These are phyloP conservation scores for Solanum hybrid DNA, from an alignment of 305 asterid genomes.

Conservation along the genomic window DNA sequence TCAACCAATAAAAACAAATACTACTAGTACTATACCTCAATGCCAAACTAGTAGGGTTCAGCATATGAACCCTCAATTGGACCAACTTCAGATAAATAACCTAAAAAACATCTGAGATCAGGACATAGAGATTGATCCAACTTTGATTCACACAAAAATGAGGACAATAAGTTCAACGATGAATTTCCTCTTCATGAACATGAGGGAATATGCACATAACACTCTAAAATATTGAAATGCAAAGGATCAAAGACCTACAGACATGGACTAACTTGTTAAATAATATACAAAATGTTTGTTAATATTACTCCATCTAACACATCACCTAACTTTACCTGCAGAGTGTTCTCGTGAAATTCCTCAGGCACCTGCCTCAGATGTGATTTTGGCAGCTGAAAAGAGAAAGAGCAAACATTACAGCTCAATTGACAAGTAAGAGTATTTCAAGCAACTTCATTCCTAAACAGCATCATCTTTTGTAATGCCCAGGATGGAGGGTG, in stretches of 20 bases:
- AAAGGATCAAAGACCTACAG: neutral
- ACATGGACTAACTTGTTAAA: neutral
- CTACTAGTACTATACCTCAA: neutral
- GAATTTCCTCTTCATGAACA: neutral
- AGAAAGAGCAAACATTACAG: neutral
- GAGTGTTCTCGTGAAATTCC: conserved; percentile 50
- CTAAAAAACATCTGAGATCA: neutral
- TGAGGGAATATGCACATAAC: neutral
- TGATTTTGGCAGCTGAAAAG: conserved; percentile 62
- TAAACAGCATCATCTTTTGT: neutral
- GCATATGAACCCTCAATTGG: neutral
- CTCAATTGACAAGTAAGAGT: neutral
- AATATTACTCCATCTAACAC: neutral
- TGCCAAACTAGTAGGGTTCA: neutral
- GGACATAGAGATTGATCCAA: neutral
- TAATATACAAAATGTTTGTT: neutral
- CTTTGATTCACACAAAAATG: neutral
- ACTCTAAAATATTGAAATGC: neutral
- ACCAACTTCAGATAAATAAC: neutral
- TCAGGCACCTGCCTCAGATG: conserved; percentile 66
- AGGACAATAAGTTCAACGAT: neutral
- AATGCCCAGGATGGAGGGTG: no score
- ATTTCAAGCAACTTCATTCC: neutral
- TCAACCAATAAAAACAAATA: neutral
- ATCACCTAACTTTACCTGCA: conserved; percentile 44